Evolutionary conservation across 768 basidiomycete genomes (phyloP).

Genomic region (Lactarius hatsudake): DNA sequence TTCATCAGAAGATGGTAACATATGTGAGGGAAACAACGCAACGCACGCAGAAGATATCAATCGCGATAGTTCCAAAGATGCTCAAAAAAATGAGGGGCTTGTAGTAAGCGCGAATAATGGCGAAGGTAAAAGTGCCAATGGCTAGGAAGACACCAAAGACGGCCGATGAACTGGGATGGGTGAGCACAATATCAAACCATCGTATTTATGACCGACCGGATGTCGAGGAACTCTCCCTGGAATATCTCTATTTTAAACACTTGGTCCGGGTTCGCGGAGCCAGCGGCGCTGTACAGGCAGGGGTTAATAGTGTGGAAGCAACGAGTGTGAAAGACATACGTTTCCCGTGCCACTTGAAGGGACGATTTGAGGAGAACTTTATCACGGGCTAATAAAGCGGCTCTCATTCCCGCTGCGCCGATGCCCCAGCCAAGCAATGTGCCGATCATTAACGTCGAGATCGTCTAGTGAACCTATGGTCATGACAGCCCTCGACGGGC

Average conservation of each 20-base stretch:
- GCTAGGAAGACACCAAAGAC: conserved; percentile 51
- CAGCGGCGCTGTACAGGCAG: conserved; percentile 32
- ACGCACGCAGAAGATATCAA: conserved; percentile 44
- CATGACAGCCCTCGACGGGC: background rate
- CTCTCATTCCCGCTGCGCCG: conserved; percentile 53
- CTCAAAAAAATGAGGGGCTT: conserved; percentile 46
- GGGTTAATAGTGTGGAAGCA: background rate
- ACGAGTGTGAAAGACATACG: conserved; percentile 27
- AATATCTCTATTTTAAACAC: conserved; percentile 44
- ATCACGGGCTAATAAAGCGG: conserved; percentile 41
- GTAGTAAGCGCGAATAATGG: conserved; percentile 44
- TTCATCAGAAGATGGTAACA: background rate
- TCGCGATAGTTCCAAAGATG: conserved; percentile 48
- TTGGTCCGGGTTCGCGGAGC: conserved; percentile 40
- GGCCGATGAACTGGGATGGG: conserved; percentile 37
- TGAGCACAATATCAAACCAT: background rate
- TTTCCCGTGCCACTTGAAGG: conserved; percentile 34
- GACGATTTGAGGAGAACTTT: conserved; percentile 34
- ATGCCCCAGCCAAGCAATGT: conserved; percentile 53
- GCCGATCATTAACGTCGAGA: conserved; percentile 48
- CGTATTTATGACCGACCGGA: conserved; percentile 30
- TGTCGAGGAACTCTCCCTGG: conserved; percentile 49
- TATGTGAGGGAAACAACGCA: background rate
- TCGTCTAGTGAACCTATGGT: conserved; percentile 30
- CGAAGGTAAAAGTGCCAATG: conserved; percentile 44